A percentile compares a stretch with the other conserved stretches of the same genome.
phyloP scores from a whole-genome alignment of 768 basidiomycete genomes.

The Pleurotus platypus region DNA sequence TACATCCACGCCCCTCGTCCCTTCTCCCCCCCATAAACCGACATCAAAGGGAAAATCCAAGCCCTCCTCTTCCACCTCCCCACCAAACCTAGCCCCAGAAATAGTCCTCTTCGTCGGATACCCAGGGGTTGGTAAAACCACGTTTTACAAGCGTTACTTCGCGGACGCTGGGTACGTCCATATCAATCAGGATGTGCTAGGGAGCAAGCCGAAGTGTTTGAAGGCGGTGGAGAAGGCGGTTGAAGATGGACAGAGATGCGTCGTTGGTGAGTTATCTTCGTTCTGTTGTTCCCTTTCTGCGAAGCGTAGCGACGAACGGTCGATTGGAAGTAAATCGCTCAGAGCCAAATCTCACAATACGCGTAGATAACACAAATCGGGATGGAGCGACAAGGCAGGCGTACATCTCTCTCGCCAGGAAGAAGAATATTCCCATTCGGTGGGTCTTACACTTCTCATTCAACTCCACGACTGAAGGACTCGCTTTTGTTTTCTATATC shows the following conservation, averaged over 20 bases:
- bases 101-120: slow-evolving; percentile 50
- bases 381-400: slow-evolving; percentile 61
- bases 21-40: slow-evolving; percentile 15
- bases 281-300: background rate
- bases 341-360: background rate
- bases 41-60: background rate
- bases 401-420: slow-evolving; percentile 69
- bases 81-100: slow-evolving; percentile 27
- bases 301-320: no score
- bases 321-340: no score
- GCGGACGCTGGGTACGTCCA: slow-evolving; percentile 65
- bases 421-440: slow-evolving; percentile 54
- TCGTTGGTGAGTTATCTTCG: slow-evolving; percentile 58
- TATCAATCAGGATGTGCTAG: slow-evolving; percentile 83
- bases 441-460: no score
- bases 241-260: slow-evolving; percentile 56
- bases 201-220: slow-evolving; percentile 73
- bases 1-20: slow-evolving; percentile 46
- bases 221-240: slow-evolving; percentile 57
- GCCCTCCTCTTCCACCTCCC: no score
- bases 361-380: slow-evolving; percentile 89
- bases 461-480: no score
- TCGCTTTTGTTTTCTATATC: no score
- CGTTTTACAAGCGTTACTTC: slow-evolving; percentile 75
- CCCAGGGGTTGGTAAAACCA: slow-evolving; percentile 72